phyloP scores from a whole-genome alignment of 2,329 filamentous ascomycete species.

The Monilinia fructigena region DNA sequence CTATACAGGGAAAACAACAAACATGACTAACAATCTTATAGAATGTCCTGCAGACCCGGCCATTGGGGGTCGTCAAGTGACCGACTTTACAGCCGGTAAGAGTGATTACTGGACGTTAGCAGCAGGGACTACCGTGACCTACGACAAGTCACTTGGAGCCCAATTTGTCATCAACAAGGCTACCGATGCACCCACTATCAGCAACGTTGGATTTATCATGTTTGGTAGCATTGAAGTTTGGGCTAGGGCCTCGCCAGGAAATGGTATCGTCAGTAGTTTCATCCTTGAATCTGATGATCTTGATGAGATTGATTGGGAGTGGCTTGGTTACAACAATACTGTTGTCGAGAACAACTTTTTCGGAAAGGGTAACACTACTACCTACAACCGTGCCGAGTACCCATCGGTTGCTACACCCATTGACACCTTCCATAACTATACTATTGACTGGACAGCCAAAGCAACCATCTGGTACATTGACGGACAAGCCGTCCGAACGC shows the following conservation, averaged over 20 bases:
- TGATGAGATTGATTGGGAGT: slow-evolving; percentile 55
- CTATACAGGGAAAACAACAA: background rate
- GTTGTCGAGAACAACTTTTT: slow-evolving; percentile 53
- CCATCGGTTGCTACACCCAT: slow-evolving; percentile 41
- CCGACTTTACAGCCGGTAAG: slow-evolving; percentile 46
- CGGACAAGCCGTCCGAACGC: slow-evolving; percentile 47
- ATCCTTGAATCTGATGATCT: slow-evolving; percentile 52
- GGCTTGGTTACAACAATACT: slow-evolving; percentile 39
- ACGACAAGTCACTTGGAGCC: slow-evolving; percentile 45
- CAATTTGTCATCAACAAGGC: slow-evolving; percentile 50
- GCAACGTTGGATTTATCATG: slow-evolving; percentile 50
- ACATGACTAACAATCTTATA: slow-evolving; percentile 29
- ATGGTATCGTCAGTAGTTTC: slow-evolving; percentile 50
- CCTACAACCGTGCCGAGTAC: slow-evolving; percentile 48
- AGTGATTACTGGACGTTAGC: slow-evolving; percentile 56
- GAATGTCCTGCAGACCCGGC: slow-evolving; percentile 47
- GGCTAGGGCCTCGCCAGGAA: slow-evolving; percentile 48
- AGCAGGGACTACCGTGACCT: slow-evolving; percentile 45
- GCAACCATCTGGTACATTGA: slow-evolving; percentile 60
- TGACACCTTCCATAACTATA: slow-evolving; percentile 60
- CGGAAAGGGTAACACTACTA: slow-evolving; percentile 54
- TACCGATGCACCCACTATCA: slow-evolving; percentile 49
- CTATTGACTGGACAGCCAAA: slow-evolving; percentile 63
- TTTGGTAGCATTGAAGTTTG: slow-evolving; percentile 52
- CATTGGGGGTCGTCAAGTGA: slow-evolving; percentile 43